Evolutionary conservation across 2,329 filamentous ascomycete genomes (phyloP).

Genomic region (Cytospora paraplurivora): DNA sequence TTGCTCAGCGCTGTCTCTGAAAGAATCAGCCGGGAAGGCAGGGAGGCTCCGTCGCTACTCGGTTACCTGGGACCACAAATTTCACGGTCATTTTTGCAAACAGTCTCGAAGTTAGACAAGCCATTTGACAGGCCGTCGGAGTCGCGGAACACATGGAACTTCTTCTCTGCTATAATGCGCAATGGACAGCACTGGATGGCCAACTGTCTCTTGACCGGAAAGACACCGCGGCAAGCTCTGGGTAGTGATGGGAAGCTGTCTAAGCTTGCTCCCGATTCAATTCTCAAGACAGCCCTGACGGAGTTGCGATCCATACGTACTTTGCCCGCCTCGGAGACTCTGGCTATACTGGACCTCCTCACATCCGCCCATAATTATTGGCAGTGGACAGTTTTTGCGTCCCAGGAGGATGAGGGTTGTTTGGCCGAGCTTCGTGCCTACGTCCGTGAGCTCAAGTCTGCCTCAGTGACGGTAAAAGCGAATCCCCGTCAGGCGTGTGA

Average conservation of each 20-base stretch:
- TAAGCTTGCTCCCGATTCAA: conserved; percentile 57
- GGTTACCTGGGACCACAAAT: conserved; percentile 83
- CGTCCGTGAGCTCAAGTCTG: conserved; percentile 59
- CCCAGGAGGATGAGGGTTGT: conserved; percentile 74
- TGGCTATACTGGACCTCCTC: conserved; percentile 84
- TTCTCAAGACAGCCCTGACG: conserved; percentile 74
- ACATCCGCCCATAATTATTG: conserved; percentile 89
- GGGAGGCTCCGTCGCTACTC: conserved; percentile 91
- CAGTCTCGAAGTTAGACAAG: conserved; percentile 75
- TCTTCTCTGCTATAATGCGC: conserved; percentile 83
- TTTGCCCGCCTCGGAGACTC: conserved; percentile 64
- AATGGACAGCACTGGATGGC: conserved; percentile 96
- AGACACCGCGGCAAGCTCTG: conserved; percentile 76
- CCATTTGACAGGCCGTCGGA: conserved; percentile 69
- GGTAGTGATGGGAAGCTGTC: conserved; percentile 56
- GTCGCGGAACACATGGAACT: conserved; percentile 74
- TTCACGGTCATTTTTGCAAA: conserved; percentile 79
- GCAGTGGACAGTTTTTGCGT: conserved; percentile 86
- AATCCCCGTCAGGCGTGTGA: conserved; percentile 60
- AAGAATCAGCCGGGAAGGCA: conserved; percentile 63
- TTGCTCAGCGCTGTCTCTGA: conserved; percentile 75
- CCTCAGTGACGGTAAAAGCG: conserved; percentile 54
- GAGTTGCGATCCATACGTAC: conserved; percentile 67
- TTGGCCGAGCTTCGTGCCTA: conserved; percentile 72
- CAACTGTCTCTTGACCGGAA: conserved; percentile 86